These are phyloP conservation scores for Silene vulgaris DNA, from an alignment of 179 eudicot genomes.

Conservation along the genomic window DNA sequence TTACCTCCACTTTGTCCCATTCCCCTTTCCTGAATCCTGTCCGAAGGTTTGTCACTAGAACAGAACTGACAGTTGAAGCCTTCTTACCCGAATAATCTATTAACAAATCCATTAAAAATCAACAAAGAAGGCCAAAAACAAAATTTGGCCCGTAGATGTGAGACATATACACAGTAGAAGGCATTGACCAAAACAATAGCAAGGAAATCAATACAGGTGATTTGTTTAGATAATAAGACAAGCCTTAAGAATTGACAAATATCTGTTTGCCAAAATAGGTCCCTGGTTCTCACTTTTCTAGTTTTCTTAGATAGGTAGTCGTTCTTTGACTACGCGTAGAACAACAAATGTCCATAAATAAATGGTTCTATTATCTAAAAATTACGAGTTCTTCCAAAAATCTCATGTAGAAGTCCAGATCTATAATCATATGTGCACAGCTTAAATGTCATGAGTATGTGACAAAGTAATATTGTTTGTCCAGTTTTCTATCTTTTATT, in stretches of 20 bases:
- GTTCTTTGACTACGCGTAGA: not conserved
- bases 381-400: not conserved
- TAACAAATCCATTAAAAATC: conserved; percentile 12
- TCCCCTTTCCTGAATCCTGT: conserved; percentile 72
- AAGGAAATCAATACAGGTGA: not conserved
- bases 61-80: conserved; percentile 84
- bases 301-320: not conserved
- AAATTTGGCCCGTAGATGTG: not conserved
- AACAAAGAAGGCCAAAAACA: not conserved
- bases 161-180: not conserved
- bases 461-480: not conserved
- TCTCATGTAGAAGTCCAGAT: not conserved
- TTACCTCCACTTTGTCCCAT: conserved; percentile 89
- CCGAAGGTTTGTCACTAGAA: conserved; percentile 73
- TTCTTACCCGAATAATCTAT: conserved; percentile 70
- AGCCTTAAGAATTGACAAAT: not conserved
- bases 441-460: not conserved
- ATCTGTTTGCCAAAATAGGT: not conserved
- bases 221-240: not conserved
- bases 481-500: too few species aligned
- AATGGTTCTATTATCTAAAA: conserved; percentile 1
- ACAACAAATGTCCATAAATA: not conserved
- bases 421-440: not conserved
- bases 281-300: not conserved
- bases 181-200: not conserved